A percentile compares a stretch with the other conserved stretches of the same genome.
These are phyloP conservation scores for Botryotinia calthae DNA, from an alignment of 2,329 filamentous ascomycete genomes.

Conservation along the genomic window DNA sequence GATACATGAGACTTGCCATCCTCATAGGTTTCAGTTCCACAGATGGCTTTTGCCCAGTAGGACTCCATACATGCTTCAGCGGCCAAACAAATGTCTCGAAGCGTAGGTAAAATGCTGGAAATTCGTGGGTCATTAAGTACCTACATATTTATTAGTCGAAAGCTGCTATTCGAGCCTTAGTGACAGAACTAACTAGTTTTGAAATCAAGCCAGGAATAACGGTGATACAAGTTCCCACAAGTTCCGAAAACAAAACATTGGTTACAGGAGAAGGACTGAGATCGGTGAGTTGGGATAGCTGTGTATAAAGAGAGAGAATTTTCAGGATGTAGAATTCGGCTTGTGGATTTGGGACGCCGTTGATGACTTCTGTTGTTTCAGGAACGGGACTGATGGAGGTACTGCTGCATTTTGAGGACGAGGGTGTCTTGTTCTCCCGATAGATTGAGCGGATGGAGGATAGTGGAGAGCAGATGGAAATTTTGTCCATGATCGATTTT, in stretches of 20 bases:
- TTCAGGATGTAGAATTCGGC: slow-evolving; percentile 15
- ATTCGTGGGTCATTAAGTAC: slow-evolving; percentile 40
- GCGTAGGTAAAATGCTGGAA: slow-evolving; percentile 38
- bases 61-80: slow-evolving; percentile 48
- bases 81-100: slow-evolving; percentile 44
- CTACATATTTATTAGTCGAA: slow-evolving; percentile 27
- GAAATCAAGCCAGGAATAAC: slow-evolving; percentile 8
- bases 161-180: background rate
- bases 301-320: slow-evolving; percentile 17
- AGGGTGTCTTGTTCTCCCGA: background rate
- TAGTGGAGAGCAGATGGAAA: background rate
- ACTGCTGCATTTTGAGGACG: background rate
- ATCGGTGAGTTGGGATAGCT: slow-evolving; percentile 18
- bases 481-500: background rate
- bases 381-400: background rate
- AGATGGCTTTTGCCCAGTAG: slow-evolving; percentile 45
- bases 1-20: slow-evolving; percentile 24
- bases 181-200: background rate
- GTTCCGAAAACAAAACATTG: slow-evolving; percentile 40
- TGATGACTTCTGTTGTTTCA: background rate
- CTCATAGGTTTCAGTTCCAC: slow-evolving; percentile 19
- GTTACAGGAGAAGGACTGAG: slow-evolving; percentile 39
- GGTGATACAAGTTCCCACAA: slow-evolving; percentile 41
- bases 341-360: background rate
- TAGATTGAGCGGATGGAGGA: background rate